Percentiles rank a stretch among this genome's conserved stretches.
Evolutionary conservation across 164 flowering plant species (phyloP).

Genomic region (Brasenia schreberi): DNA sequence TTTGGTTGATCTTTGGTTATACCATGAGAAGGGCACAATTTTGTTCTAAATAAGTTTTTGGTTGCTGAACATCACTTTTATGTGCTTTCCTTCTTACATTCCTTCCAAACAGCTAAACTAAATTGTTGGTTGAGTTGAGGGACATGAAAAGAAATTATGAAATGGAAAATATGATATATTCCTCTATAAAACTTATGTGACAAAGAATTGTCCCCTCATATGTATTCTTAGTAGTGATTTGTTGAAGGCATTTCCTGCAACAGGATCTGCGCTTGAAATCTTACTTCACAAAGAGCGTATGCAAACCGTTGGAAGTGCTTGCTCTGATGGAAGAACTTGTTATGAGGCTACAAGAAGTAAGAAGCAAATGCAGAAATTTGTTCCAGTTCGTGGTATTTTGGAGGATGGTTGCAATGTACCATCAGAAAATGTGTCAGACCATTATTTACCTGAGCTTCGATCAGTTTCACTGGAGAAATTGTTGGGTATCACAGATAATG

Average conservation of each 20-base stretch:
- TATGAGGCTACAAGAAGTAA: background rate
- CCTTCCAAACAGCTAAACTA: too few species aligned
- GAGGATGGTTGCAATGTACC: background rate
- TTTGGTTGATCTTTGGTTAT: background rate
- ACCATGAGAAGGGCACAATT: background rate
- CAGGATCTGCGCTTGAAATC: background rate
- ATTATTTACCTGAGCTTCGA: background rate
- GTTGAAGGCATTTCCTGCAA: background rate
- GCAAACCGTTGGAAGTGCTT: background rate
- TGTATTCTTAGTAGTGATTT: too few species aligned
- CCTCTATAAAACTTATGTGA: too few species aligned
- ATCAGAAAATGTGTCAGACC: background rate
- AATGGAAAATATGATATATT: too few species aligned
- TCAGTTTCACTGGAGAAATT: background rate
- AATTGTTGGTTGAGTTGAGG: too few species aligned
- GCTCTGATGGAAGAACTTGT: background rate
- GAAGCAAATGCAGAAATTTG: background rate
- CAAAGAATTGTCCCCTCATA: too few species aligned
- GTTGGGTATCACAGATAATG: background rate
- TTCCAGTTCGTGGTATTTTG: background rate
- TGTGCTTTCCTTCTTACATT: too few species aligned
- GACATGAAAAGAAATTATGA: too few species aligned
- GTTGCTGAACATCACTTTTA: too few species aligned
- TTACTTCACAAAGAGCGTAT: background rate
- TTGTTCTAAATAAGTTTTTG: too few species aligned